Base-by-base conservation (phyloP, 257 asterid species). In the Dorcoceras hygrometricum region DNA sequence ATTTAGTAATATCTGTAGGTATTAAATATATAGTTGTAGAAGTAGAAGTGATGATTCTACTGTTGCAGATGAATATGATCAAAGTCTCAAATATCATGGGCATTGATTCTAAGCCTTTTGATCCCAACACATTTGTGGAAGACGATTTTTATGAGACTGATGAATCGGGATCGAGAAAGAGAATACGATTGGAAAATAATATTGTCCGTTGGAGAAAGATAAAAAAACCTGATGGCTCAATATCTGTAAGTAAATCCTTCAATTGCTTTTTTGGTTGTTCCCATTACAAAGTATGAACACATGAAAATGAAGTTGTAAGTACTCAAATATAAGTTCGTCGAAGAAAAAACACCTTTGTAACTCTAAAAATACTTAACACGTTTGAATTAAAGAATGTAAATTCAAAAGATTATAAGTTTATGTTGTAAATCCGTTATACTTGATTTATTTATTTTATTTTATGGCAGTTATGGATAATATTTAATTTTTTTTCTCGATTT, bases 21-120 rank as follows among this genome's bases (percentile, higher is more conserved):
- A 23, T 28, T 12, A 22, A 62, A 27, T 34, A 25, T 55, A 28
- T 20, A 51, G 51, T 19, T 32, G 23, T 34, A 8, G 58, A 63
- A 53, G 36, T 24, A 43, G 5, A 54, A 14, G 28, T 57, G 59
- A 20, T 62, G 23, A 51, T 60, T 66, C 69, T 53, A 83, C 54
- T 66, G 61, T 70, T 89, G 85, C 93, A 94, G 99, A 88, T 90
- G 98, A 80, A 89, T 83, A 87, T 89, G 96, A 87, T 94, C 73
- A 94, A 94, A 81, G 97, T 90, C 59, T 94, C 99, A 46, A 94
- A 94, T 75, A 90, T 94, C 80, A 94, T 94, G 99, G 99, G 99
- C 54, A 76, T 94, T 69, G 99, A 94, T 73, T 80, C 90, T 63
- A 88, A 82, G 77, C 98, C 99, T 61, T 94, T 94, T 63, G 95